Evolutionary conservation across 495 filamentous ascomycete species (phyloP).

Genomic region (Sabuloglossum arenarium): DNA sequence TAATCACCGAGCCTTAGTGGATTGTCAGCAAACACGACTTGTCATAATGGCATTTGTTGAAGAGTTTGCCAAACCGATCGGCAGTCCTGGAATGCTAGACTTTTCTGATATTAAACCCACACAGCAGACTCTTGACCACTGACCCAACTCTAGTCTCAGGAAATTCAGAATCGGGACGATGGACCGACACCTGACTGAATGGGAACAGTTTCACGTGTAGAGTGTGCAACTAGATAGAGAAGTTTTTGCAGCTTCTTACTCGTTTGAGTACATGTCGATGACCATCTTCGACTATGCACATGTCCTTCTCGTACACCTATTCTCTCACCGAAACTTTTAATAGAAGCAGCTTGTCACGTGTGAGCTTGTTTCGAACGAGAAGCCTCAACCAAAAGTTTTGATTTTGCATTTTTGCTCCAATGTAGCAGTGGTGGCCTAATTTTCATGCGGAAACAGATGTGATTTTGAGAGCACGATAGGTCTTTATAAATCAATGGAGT

Average conservation of each 20-base stretch:
- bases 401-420: neutral
- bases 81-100: neutral
- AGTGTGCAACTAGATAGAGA: neutral
- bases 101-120: neutral
- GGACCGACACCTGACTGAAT: neutral
- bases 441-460: neutral
- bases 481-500: neutral
- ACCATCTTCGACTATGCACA: neutral
- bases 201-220: neutral
- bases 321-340: neutral
- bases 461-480: neutral
- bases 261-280: neutral
- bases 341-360: neutral
- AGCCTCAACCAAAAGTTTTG: neutral
- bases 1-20: neutral
- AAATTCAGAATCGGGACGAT: neutral
- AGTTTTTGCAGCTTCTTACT: neutral
- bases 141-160: neutral
- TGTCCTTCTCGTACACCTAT: neutral
- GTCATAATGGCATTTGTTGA: neutral
- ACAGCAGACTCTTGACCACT: neutral
- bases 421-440: neutral
- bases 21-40: neutral
- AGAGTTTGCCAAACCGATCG: neutral
- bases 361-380: neutral